phyloP scores from a whole-genome alignment of 1,284 basidiomycete genomes.

The Austroboletus olivaceoglutinosus region DNA sequence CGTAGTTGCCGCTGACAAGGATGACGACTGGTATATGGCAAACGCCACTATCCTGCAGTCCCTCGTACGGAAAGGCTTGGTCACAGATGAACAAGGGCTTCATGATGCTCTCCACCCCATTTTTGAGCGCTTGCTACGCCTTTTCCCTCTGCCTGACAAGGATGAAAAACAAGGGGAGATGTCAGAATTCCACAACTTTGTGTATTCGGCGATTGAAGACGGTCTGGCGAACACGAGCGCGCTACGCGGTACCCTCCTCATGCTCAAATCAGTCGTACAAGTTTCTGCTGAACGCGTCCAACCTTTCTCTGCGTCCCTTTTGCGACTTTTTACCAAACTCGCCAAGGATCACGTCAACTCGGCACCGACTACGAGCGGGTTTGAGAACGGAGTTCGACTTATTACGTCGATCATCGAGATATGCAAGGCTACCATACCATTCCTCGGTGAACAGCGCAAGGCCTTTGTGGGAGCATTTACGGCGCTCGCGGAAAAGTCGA shows the following conservation, averaged over 20 bases:
- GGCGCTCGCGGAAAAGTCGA: conserved; percentile 91
- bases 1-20: conserved; percentile 81
- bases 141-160: conserved; percentile 82
- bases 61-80: conserved; percentile 86
- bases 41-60: conserved; percentile 85
- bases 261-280: conserved; percentile 89
- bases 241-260: conserved; percentile 79
- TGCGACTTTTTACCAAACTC: conserved; percentile 85
- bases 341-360: conserved; percentile 86
- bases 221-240: conserved; percentile 74
- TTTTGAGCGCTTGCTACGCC: conserved; percentile 82
- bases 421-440: conserved; percentile 61
- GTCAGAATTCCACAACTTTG: conserved; percentile 77
- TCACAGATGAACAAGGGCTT: conserved; percentile 71
- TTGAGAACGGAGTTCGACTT: conserved; percentile 61
- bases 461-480: conserved; percentile 76
- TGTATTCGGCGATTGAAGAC: conserved; percentile 78
- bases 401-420: conserved; percentile 71
- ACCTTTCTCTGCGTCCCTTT: conserved; percentile 70
- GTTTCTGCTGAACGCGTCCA: conserved; percentile 85
- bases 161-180: conserved; percentile 69
- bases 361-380: conserved; percentile 43
- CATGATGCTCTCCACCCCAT: conserved; percentile 83
- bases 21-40: conserved; percentile 77
- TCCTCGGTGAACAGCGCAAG: conserved; percentile 68